phyloP scores from a whole-genome alignment of 2,329 filamentous ascomycete genomes.

The Hymenoscyphus repandus region DNA sequence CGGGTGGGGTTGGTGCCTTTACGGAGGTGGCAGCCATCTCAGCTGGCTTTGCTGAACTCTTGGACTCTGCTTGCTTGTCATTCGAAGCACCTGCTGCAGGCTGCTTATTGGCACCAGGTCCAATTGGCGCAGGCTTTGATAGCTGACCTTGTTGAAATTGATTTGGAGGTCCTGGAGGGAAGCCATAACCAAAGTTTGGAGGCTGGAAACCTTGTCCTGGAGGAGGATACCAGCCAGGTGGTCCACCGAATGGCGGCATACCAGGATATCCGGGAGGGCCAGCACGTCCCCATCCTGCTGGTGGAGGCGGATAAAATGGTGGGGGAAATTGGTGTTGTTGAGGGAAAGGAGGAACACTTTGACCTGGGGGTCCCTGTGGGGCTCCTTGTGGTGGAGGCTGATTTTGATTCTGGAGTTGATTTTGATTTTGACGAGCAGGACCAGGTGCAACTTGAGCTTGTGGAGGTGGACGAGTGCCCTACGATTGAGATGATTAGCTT shows the following conservation, averaged over 20 bases:
- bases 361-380: conserved; percentile 12
- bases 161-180: conserved; percentile 59
- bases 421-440: conserved; percentile 14
- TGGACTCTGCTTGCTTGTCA: conserved; percentile 48
- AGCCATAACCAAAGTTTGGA: conserved; percentile 42
- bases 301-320: conserved; percentile 35
- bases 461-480: conserved; percentile 35
- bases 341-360: conserved; percentile 29
- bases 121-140: conserved; percentile 44
- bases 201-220: conserved; percentile 70
- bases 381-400: conserved; percentile 1
- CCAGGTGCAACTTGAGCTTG: conserved; percentile 14
- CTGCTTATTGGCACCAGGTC: conserved; percentile 45
- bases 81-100: conserved; percentile 40
- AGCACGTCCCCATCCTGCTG: conserved; percentile 49
- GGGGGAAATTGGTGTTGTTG: conserved; percentile 38
- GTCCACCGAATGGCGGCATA: conserved; percentile 67
- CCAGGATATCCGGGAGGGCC: conserved; percentile 64
- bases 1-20: conserved; percentile 55
- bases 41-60: conserved; percentile 42
- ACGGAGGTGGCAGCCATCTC: conserved; percentile 33
- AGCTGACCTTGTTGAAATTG: conserved; percentile 32
- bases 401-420: conserved; percentile 13
- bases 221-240: conserved; percentile 70
- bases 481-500: conserved; percentile 30